Evolutionary conservation across 2,329 filamentous ascomycete species (phyloP).

Genomic region (Sporothrix mexicana): DNA sequence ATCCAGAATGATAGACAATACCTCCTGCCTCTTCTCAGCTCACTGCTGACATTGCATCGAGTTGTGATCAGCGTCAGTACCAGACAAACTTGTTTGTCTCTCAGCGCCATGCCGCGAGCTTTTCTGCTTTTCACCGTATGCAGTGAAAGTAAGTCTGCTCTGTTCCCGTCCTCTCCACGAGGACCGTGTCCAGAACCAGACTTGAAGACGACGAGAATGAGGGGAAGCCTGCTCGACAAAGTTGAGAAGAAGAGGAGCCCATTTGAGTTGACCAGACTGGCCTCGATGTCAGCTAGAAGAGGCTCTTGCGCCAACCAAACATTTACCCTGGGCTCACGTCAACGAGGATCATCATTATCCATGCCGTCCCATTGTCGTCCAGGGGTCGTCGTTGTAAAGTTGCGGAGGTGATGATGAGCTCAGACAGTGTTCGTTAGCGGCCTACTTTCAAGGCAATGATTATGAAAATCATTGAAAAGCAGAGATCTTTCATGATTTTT

Average conservation of each 20-base stretch:
- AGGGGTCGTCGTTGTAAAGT: slow-evolving; percentile 17
- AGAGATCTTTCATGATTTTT: not conserved
- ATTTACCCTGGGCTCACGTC: not conserved
- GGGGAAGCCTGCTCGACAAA: not conserved
- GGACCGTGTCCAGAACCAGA: slow-evolving; percentile 27
- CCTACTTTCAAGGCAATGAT: not conserved
- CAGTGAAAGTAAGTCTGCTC: not conserved
- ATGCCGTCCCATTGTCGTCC: not conserved
- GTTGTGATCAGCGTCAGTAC: not conserved
- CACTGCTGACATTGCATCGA: no score
- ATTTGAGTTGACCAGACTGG: not conserved
- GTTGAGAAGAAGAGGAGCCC: not conserved
- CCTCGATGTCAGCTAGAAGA: not conserved
- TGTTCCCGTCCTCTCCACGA: not conserved
- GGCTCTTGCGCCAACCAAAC: slow-evolving; percentile 7
- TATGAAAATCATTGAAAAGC: not conserved
- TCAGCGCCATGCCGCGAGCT: not conserved
- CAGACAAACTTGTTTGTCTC: not conserved
- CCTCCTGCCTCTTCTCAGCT: no score
- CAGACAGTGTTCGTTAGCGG: not conserved
- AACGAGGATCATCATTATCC: not conserved
- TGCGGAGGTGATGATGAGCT: not conserved
- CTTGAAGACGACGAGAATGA: not conserved
- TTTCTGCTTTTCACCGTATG: not conserved
- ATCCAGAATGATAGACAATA: no score